Base-by-base conservation (phyloP, 1,139 yeast species). In the Debaryomycetaceae sp. region DNA sequence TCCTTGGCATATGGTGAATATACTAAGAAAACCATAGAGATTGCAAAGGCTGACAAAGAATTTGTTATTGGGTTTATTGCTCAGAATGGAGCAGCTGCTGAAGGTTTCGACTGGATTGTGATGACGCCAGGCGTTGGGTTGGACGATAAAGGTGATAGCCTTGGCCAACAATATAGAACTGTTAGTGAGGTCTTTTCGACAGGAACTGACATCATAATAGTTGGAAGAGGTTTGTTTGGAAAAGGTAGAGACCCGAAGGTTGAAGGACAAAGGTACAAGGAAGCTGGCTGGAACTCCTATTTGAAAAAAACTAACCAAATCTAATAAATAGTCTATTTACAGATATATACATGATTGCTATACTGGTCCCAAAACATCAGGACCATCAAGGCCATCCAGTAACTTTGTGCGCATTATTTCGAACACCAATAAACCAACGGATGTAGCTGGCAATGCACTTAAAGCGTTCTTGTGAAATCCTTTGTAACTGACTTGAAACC, bases 101-200 rank as follows among this genome's bases (percentile, higher is more conserved):
- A 84, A 60, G 93, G 90, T 0, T 90, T 86, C 57, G 99, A 93
- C 66, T 95, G 97, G 96, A 69, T 95, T 43, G 80, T 90, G 45
- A 83, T 95, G 91, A 93, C 99, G 1, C 99, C 99, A 0, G 99
- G 99, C 48, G 99, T 95, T 39, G 98, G 98, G 1, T 76, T 95
- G 47, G 99, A 91, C 61, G 98, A 91, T 59, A 93, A 85, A 65
- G 98, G 98, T n/a, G 99, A 93, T 63, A 83, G 83, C 1, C 76
- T 93, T 50, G 99, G 99, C 22, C 99, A 95, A 68, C 99, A 93
- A 66, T 95, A 95, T 66, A 78, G 99, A 63, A 82, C 97, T 6
- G 99, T 93, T 3, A 82, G 81, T 54, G 88, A 87, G 49, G 99
- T 90, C 27, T 72, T 88, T 6, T 63, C 80, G 23, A 81, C 86